Conservation (phyloP, 768 basidiomycete species). For the Mycena kentingensis region DNA sequence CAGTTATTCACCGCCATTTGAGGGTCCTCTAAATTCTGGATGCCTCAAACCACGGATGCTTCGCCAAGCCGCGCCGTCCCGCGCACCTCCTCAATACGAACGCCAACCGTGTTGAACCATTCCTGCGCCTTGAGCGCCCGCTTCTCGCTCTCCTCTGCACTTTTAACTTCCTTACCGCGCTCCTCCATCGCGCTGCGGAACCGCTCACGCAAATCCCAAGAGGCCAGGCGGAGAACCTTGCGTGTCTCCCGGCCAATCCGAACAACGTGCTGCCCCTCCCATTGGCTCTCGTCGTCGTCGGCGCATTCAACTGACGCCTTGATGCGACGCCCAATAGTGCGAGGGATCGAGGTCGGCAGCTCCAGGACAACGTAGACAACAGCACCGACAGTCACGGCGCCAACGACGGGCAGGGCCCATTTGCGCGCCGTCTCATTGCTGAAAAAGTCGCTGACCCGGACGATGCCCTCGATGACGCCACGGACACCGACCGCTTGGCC, state of each 20-base stretch:
- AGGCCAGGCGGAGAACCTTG: conserved; percentile 87
- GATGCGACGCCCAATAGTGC: conserved; percentile 85
- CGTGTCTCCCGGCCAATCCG: conserved; percentile 84
- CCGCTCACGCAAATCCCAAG: conserved; percentile 86
- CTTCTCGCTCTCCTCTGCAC: conserved; percentile 74
- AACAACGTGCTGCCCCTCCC: conserved; percentile 65
- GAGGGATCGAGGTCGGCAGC: conserved; percentile 85
- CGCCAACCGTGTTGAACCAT: conserved; percentile 64
- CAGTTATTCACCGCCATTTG: neutral
- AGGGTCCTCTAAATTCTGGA: conserved; percentile 9
- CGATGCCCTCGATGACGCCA: conserved; percentile 73
- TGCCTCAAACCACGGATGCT: conserved; percentile 14
- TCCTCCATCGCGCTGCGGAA: conserved; percentile 84
- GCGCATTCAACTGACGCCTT: conserved; percentile 59
- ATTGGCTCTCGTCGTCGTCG: conserved; percentile 54
- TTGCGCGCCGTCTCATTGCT: conserved; percentile 78
- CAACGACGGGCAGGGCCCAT: conserved; percentile 87
- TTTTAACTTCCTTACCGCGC: conserved; percentile 71
- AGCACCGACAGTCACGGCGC: conserved; percentile 71
- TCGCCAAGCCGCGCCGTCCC: conserved; percentile 23
- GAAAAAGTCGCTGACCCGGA: conserved; percentile 76
- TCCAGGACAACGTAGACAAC: conserved; percentile 83
- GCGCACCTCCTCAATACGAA: conserved; percentile 50
- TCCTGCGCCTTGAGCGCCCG: conserved; percentile 68
- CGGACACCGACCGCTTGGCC: conserved; percentile 78